Evolutionary conservation across 345 rosid genomes (phyloP).

Genomic region (Raphanus sativus): DNA sequence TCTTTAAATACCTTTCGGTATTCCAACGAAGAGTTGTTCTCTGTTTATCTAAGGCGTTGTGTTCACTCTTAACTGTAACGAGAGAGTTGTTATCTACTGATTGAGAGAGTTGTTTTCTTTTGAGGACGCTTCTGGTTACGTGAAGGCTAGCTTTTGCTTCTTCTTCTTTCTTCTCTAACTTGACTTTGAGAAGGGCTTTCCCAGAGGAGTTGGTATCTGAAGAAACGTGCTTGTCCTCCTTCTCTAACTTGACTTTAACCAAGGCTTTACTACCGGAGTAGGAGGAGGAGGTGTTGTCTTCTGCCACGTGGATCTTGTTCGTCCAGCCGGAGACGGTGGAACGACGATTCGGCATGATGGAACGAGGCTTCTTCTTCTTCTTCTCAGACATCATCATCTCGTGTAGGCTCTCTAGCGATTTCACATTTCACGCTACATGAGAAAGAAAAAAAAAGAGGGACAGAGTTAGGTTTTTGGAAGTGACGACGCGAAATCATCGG

Average conservation of each 20-base stretch:
- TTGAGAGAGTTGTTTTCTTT: conserved; percentile 44
- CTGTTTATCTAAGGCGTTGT: conserved; percentile 14
- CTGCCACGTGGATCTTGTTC: conserved; percentile 29
- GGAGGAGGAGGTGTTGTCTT: conserved; percentile 1
- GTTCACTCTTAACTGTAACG: conserved; percentile 12
- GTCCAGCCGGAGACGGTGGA: conserved; percentile 50
- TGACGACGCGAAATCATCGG: neutral
- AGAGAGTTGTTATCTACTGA: conserved; percentile 32
- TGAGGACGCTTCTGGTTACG: conserved; percentile 37
- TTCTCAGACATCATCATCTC: conserved; percentile 37
- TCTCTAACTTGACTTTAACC: conserved; percentile 35
- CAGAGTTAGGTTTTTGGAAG: neutral
- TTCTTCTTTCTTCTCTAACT: conserved; percentile 40
- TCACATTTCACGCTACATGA: neutral
- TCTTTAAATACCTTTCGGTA: conserved; percentile 51
- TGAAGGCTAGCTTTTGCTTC: conserved; percentile 29
- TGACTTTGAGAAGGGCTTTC: conserved; percentile 32
- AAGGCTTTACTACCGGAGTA: neutral
- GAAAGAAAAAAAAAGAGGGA: neutral
- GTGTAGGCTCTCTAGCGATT: neutral
- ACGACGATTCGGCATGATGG: conserved; percentile 43
- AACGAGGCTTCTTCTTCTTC: conserved; percentile 42
- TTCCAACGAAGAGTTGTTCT: conserved; percentile 59
- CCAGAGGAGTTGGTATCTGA: conserved; percentile 9
- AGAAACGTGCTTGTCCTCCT: conserved; percentile 33